Evolutionary conservation across 2,329 filamentous ascomycete genomes (phyloP), one percentile per base, ranked within the genome.

Genomic region (Chrysoporthe puriensis): DNA sequence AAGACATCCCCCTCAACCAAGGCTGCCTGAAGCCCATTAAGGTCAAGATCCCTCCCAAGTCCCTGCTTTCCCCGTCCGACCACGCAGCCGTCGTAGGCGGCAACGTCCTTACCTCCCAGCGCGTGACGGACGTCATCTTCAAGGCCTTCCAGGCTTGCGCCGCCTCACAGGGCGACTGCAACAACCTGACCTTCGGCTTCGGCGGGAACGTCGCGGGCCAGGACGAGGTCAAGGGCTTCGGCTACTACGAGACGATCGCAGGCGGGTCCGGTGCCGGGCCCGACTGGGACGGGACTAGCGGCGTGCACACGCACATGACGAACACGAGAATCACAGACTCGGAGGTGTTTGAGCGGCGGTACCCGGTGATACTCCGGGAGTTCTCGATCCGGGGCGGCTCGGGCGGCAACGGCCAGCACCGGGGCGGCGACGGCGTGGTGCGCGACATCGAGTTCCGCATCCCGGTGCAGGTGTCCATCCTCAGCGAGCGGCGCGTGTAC

Each of bases 1-100:
- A 92, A 71, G 91, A 95, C 72, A 94, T 96, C 16, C 93, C 93
- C 0, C 85, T 96, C 4, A 96, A 96, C 79, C 93, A 96, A 79
- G 93, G 93, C 71, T 96, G 93, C 71, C 82, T 96, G 2, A 87
- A 87, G 62, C 92, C 93, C 0, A 91, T 96, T 73, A 85, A 88
- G 64, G 90, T 96, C 74, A 83, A 84, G 59, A 93, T 95, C 62
- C 91, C 92, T 0, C 85, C 88, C 8, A 87, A 88, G 71, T 90
- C 87, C 13, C 90, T 96, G 75, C 85, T 96, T 43, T 90, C 87
- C 0, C 93, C 93, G 0, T 91, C 89, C 0, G 89, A 91, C 74
- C 88, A 88, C 60, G 91, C 92, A 0, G 93, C 92, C 0, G 92
- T 96, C 0, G 92, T 95, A 0, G 92, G 92, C 58, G 92, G 92